Percentiles rank a stretch among this genome's conserved stretches.
Evolutionary conservation across 129 eudicot species (phyloP).

Genomic region (Daucus carota): DH1_v3.0 NC_030382.2:51380501-51381000

Average conservation of each 20-base stretch:
- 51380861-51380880: conserved; percentile 74
- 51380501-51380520: conserved; percentile 82
- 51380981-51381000: not conserved
- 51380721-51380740: conserved; percentile 85
- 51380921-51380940: not conserved
- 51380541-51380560: conserved; percentile 83
- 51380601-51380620: conserved; percentile 54
- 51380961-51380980: not conserved
- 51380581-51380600: conserved; percentile 78
- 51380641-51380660: conserved; percentile 81
- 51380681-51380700: conserved; percentile 68
- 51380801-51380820: conserved; percentile 78
- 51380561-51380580: conserved; percentile 80
- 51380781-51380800: conserved; percentile 67
- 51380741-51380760: conserved; percentile 73
- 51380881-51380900: conserved; percentile 77
- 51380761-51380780: conserved; percentile 63
- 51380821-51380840: conserved; percentile 58
- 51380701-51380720: conserved; percentile 76
- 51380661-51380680: conserved; percentile 69
- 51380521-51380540: conserved; percentile 84
- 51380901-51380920: conserved; percentile 45
- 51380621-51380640: conserved; percentile 73
- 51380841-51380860: conserved; percentile 67
- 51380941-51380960: not conserved